These are phyloP conservation scores for Viridothelium virens DNA, from an alignment of 495 filamentous ascomycete genomes.

Conservation along the genomic window DNA sequence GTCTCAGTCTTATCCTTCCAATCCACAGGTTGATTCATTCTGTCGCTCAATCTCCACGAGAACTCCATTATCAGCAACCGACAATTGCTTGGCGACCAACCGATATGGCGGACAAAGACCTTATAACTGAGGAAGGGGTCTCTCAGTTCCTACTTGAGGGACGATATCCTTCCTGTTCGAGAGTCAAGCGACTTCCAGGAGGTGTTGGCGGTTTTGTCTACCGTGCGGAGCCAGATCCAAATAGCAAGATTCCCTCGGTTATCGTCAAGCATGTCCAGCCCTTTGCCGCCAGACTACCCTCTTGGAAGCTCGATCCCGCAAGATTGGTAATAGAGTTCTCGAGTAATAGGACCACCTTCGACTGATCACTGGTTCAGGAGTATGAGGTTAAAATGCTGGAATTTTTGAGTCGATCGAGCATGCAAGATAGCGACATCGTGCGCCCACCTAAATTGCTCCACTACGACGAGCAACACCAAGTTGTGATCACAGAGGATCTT, in stretches of 20 bases:
- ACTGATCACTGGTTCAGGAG: not conserved
- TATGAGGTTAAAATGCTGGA: slow-evolving; percentile 7
- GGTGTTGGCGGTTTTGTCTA: slow-evolving; percentile 13
- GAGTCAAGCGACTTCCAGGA: slow-evolving; percentile 10
- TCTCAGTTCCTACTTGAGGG: not conserved
- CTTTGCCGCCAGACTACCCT: slow-evolving; percentile 9
- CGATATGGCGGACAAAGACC: slow-evolving; percentile 9
- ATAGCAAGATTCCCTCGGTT: not conserved
- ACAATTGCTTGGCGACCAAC: not conserved
- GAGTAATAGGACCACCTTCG: not conserved
- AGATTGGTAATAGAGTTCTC: not conserved
- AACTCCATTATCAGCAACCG: not conserved
- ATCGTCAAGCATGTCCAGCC: slow-evolving; percentile 13
- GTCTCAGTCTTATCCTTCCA: too few relatives aligned
- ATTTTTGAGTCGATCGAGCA: not conserved
- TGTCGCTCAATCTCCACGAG: not conserved
- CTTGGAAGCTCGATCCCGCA: slow-evolving; percentile 13
- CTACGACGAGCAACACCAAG: not conserved
- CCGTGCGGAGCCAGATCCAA: not conserved
- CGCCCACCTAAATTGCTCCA: slow-evolving; percentile 4
- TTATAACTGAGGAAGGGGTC: slow-evolving; percentile 14
- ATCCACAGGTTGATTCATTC: too few relatives aligned
- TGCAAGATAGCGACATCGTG: not conserved
- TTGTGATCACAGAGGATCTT: slow-evolving; percentile 12
- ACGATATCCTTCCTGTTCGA: not conserved